Evolutionary conservation across 2,329 filamentous ascomycete species (phyloP).

Genomic region (Phialemoniopsis sp.): DNA sequence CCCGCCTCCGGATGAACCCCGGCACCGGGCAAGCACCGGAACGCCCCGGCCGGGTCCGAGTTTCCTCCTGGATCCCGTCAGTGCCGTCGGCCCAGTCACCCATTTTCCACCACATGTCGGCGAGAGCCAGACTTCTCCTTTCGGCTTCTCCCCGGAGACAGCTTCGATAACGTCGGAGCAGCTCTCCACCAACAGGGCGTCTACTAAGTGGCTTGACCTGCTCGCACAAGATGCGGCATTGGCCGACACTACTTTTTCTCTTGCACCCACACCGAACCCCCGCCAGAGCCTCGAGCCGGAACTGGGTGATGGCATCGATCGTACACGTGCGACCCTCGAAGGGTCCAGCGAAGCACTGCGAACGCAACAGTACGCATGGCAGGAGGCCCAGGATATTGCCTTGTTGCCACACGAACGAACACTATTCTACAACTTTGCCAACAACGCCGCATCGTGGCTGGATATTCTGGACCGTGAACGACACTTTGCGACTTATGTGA

Average conservation of each 20-base stretch:
- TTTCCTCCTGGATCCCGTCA: no score
- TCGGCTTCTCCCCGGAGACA: constrained; percentile 1
- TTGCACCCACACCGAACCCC: no score
- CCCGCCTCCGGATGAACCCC: no score
- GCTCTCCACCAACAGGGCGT: constrained; percentile 20
- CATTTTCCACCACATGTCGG: no score
- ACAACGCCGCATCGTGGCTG: constrained; percentile 16
- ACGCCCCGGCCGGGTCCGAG: no score
- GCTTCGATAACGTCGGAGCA: constrained; percentile 15
- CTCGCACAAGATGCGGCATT: constrained; percentile 23
- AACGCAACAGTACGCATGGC: constrained; percentile 12
- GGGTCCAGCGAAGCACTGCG: no score
- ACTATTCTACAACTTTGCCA: constrained; percentile 21
- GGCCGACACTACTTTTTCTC: constrained; percentile 20
- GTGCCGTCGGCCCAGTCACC: no score
- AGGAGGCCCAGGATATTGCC: constrained; percentile 14
- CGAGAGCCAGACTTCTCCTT: no score
- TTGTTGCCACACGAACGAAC: constrained; percentile 17
- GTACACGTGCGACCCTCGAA: no score
- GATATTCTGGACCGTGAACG: constrained; percentile 3
- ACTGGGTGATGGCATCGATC: no score
- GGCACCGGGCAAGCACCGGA: no score
- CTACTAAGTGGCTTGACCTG: constrained; percentile 24
- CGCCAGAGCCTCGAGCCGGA: no score
- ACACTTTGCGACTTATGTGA: constrained; percentile 4